Evolutionary conservation across 768 basidiomycete genomes (phyloP).

Genomic region (Filobasidium floriforme): DNA sequence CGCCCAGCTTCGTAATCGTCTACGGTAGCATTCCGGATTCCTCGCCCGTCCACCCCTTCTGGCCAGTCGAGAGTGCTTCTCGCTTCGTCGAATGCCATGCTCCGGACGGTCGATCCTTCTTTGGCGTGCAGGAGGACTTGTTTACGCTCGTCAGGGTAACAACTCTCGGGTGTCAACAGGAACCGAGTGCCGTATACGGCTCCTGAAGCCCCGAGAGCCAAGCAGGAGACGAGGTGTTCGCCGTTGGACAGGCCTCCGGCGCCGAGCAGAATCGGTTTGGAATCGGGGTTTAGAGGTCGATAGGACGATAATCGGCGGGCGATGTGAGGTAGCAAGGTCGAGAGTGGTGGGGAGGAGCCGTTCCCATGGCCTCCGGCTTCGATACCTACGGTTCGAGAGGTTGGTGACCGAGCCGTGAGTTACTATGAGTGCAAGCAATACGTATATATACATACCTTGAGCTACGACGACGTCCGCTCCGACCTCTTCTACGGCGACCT

Average conservation of each 20-base stretch:
- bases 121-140: slow-evolving; percentile 48
- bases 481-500: no score
- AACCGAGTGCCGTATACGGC: slow-evolving; percentile 70
- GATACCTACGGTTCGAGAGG: no score
- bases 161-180: slow-evolving; percentile 59
- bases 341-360: no score
- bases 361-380: no score
- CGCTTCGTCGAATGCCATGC: slow-evolving; percentile 56
- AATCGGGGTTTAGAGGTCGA: slow-evolving; percentile 33
- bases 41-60: slow-evolving; percentile 56
- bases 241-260: no score
- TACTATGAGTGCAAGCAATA: no score
- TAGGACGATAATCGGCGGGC: neutral
- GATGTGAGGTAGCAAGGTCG: no score
- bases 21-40: slow-evolving; percentile 52
- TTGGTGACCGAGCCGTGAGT: no score
- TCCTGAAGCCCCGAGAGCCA: slow-evolving; percentile 63
- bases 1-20: slow-evolving; percentile 34
- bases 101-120: slow-evolving; percentile 51
- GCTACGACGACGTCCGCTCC: no score
- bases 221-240: slow-evolving; percentile 57
- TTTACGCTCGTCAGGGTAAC: slow-evolving; percentile 54
- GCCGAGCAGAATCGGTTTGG: no score
- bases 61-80: slow-evolving; percentile 50
- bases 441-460: no score